Conservation (phyloP, 768 basidiomycete species). For the Antrodiella citrinella region DNA sequence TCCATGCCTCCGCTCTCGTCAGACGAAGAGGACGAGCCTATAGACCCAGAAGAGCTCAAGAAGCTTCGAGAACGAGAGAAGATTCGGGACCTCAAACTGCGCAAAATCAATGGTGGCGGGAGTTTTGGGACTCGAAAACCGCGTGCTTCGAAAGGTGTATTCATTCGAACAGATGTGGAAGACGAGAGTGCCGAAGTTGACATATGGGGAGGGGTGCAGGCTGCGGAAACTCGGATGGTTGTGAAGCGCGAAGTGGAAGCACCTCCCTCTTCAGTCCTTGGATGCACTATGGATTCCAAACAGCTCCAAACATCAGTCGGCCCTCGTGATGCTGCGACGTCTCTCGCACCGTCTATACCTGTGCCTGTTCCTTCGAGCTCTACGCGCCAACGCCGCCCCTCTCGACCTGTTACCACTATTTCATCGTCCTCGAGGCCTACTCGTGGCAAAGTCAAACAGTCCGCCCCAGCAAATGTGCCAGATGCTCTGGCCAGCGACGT, state of each 20-base stretch:
- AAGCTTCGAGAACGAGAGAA: conserved; percentile 42
- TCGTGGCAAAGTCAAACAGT: not conserved
- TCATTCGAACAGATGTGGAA: conserved; percentile 45
- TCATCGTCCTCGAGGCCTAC: not conserved
- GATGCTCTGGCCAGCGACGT: not conserved
- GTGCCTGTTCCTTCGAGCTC: not conserved
- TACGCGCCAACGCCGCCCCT: conserved; percentile 2
- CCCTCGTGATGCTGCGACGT: conserved; percentile 9
- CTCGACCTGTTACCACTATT: conserved; percentile 8
- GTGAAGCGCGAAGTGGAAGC: too few relatives aligned
- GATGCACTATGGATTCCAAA: not conserved
- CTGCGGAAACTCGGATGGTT: not conserved
- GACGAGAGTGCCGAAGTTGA: conserved; percentile 60
- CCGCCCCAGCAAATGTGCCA: not conserved
- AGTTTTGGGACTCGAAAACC: conserved; percentile 13
- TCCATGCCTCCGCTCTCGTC: conserved; percentile 22
- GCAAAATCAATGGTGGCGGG: conserved; percentile 30
- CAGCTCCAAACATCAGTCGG: not conserved
- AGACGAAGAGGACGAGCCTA: conserved; percentile 25
- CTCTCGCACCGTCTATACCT: conserved; percentile 6
- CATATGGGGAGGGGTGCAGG: conserved; percentile 19
- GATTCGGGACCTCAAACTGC: conserved; percentile 48
- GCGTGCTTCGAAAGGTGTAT: conserved; percentile 33
- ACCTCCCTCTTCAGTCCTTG: not conserved
- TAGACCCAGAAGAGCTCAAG: conserved; percentile 33